A percentile compares a stretch with the other conserved stretches of the same genome.
Evolutionary conservation across 208 protist genomes (phyloP).

Genomic region (Trypanosoma boissoni): DNA sequence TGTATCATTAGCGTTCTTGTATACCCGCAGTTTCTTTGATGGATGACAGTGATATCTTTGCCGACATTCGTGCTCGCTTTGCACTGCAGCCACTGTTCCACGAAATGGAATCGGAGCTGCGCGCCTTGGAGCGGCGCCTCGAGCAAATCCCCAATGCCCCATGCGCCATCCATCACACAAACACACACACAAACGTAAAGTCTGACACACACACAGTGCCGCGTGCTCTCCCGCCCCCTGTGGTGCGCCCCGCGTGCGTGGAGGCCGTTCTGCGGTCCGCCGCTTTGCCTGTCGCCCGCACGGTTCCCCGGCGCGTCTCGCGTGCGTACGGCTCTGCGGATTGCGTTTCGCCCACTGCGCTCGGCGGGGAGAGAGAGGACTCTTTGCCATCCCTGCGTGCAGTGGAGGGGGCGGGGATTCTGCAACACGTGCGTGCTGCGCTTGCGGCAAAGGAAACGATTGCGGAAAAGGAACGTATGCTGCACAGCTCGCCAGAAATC

Average conservation of each 20-base stretch:
- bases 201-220: neutral
- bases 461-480: neutral
- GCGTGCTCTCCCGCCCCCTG: conserved; percentile 7
- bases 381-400: neutral
- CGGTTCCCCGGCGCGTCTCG: no score
- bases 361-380: neutral
- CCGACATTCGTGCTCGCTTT: conserved; percentile 19
- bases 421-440: neutral
- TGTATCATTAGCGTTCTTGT: neutral
- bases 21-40: neutral
- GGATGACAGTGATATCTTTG: conserved; percentile 12
- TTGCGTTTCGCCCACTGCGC: neutral
- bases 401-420: neutral
- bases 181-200: neutral
- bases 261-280: conserved; percentile 3
- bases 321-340: no score
- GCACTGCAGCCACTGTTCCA: neutral
- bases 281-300: neutral
- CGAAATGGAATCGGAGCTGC: conserved; percentile 11
- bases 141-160: neutral
- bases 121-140: neutral
- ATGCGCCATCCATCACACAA: neutral
- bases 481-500: neutral
- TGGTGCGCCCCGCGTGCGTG: conserved; percentile 12
- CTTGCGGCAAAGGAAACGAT: neutral